Evolutionary conservation across 169 alveolate species (phyloP), one percentile per base, ranked within the genome.

Genomic region (Perkinsus olseni): DNA sequence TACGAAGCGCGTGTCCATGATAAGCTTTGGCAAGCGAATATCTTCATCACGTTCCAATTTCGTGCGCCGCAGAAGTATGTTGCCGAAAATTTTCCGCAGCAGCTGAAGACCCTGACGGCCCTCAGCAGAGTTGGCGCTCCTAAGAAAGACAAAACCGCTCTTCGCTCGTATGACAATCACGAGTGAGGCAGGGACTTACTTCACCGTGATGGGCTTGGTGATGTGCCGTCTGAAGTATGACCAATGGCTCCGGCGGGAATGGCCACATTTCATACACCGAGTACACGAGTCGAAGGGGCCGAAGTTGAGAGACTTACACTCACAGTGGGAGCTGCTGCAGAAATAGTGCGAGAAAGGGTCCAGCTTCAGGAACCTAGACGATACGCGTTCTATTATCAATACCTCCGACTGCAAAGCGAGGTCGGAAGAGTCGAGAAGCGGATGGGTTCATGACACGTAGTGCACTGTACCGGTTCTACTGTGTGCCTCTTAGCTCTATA

Each of bases 291-390:
- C 92, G 93, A 96, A 95, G 37, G 95, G 96, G 93, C n/a, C n/a
- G n/a, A 94, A 96, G 91, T 96, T 96, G 39, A 96, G 93, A 8
- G 96, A 93, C 21, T 93, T 90, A 95, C 99, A 97, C 62, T 91
- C 40, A 92, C 99, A 97, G 34, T 97, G 98, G 45, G 92, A 95
- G 93, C 96, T 97, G 91, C 96, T 96, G 95, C 99, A 98, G 95
- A 97, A 96, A 95, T 96, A 97, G 95, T 97, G 97, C 34, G 99
- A 98, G 96, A 98, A 97, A 34, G 98, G 98, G 93, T 97, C 97
- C 92, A 98, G 97, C 96, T 97, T 97, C 74, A 99, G 92, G 94
- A 98, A 98, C 92, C 99, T n/a, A n/a, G n/a, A n/a, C n/a, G n/a
- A n/a, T n/a, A n/a, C n/a, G n/a, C n/a, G n/a, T n/a, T n/a, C n/a